phyloP scores from a whole-genome alignment of 108 stramenopile species.

The Chaetoceros muelleri region DNA sequence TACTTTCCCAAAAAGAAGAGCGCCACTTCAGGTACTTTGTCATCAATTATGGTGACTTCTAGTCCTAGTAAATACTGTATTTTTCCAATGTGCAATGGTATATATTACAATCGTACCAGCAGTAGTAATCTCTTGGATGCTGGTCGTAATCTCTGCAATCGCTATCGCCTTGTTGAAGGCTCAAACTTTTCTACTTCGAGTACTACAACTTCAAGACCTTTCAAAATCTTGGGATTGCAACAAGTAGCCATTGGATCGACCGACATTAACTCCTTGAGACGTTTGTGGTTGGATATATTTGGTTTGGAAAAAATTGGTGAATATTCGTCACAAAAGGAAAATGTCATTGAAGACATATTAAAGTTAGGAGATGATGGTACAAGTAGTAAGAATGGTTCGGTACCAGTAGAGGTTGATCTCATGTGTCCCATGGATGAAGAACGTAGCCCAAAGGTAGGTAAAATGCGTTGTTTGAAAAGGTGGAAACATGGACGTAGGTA shows the following conservation, averaged over 20 bases:
- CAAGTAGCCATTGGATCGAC: constrained; percentile 90
- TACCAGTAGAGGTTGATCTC: constrained; percentile 88
- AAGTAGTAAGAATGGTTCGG: constrained; percentile 37
- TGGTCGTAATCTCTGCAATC: too few species aligned
- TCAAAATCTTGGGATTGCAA: constrained; percentile 88
- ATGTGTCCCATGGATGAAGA: constrained; percentile 91
- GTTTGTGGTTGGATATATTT: constrained; percentile 78
- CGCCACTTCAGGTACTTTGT: too few species aligned
- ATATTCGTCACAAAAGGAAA: constrained; percentile 76
- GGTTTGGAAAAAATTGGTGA: constrained; percentile 61
- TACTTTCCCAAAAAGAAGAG: too few species aligned
- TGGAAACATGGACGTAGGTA: too few species aligned
- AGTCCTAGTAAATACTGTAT: too few species aligned
- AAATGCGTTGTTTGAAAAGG: too few species aligned
- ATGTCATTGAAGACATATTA: constrained; percentile 96
- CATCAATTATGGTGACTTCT: too few species aligned
- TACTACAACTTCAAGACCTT: constrained; percentile 38
- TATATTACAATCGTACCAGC: too few species aligned
- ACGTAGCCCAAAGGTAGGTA: constrained; percentile 56
- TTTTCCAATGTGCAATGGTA: too few species aligned
- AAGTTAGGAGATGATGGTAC: constrained; percentile 51
- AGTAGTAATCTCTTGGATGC: too few species aligned
- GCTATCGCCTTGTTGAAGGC: too few species aligned
- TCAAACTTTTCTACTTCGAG: too few species aligned
- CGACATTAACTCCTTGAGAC: constrained; percentile 46